phyloP scores from a whole-genome alignment of 257 asterid species.

The Solanum peruvianum region DNA sequence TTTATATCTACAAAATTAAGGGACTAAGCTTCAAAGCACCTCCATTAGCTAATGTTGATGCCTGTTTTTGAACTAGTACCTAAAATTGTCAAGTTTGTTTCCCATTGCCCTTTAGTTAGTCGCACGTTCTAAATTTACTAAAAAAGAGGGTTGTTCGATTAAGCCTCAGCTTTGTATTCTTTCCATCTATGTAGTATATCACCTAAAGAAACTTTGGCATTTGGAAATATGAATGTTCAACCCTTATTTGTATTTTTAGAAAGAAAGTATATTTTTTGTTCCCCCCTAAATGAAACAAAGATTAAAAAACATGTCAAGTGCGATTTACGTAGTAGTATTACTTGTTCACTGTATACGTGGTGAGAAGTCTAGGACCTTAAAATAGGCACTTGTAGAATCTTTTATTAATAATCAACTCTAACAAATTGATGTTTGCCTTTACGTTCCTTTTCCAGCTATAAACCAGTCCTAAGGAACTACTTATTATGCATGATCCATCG shows the following conservation, averaged over 20 bases:
- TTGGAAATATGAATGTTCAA: background rate
- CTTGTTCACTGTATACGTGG: background rate
- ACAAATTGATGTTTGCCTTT: background rate
- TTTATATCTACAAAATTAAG: background rate
- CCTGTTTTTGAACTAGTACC: background rate
- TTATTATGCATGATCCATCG: slow-evolving; percentile 9
- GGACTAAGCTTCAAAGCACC: background rate
- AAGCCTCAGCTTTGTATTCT: background rate
- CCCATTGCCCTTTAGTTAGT: background rate
- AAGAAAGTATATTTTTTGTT: background rate
- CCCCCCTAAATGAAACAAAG: background rate
- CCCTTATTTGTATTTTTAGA: background rate
- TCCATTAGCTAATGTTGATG: background rate
- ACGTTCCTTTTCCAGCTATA: slow-evolving; percentile 33
- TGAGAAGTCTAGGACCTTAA: background rate
- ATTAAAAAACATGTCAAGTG: background rate
- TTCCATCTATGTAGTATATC: background rate
- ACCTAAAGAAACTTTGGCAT: background rate
- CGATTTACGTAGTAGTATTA: background rate
- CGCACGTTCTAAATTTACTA: background rate
- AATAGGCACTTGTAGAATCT: background rate
- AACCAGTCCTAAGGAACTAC: slow-evolving; percentile 6
- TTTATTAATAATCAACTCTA: background rate
- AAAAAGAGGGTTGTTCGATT: background rate
- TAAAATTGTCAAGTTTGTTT: background rate